phyloP scores from a whole-genome alignment of 2,329 filamentous ascomycete species.

The Aureobasidium sp. region DNA sequence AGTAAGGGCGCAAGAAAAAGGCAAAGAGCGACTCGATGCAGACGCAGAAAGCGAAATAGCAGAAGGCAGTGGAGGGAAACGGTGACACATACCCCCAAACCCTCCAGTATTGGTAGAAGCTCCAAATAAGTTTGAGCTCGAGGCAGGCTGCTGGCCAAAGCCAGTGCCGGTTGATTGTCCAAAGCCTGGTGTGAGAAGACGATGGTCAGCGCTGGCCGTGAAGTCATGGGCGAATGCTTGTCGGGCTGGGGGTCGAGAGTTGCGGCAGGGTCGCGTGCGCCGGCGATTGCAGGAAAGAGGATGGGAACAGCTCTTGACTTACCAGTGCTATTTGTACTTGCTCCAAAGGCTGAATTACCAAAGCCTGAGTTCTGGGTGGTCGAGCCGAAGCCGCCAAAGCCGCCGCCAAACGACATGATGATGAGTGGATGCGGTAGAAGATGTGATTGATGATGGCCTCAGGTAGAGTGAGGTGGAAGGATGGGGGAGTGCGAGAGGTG shows the following conservation, averaged over 20 bases:
- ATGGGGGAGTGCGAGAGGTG: background rate
- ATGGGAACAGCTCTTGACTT: constrained; percentile 9
- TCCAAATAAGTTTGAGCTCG: constrained; percentile 29
- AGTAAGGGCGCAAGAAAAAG: background rate
- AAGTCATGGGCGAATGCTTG: background rate
- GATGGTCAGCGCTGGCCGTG: constrained; percentile 5
- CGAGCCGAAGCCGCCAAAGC: constrained; percentile 42
- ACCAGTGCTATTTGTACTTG: constrained; percentile 27
- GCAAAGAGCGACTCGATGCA: background rate
- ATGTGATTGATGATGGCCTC: background rate
- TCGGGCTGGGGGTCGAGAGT: background rate
- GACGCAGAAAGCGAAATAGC: background rate
- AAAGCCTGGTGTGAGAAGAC: constrained; percentile 18
- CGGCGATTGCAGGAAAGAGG: background rate
- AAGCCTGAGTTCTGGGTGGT: constrained; percentile 19
- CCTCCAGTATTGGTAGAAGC: constrained; percentile 30
- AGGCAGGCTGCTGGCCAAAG: constrained; percentile 22
- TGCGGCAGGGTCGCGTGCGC: background rate
- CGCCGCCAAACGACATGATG: constrained; percentile 36
- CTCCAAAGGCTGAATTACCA: constrained; percentile 18
- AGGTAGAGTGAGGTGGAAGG: background rate
- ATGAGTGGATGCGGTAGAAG: background rate
- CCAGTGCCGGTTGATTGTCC: constrained; percentile 20
- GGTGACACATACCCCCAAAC: constrained; percentile 17
- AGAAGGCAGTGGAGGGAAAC: background rate